Conservation (phyloP, 139 green algal genomes). For the Yamagishiella unicocca region DNA sequence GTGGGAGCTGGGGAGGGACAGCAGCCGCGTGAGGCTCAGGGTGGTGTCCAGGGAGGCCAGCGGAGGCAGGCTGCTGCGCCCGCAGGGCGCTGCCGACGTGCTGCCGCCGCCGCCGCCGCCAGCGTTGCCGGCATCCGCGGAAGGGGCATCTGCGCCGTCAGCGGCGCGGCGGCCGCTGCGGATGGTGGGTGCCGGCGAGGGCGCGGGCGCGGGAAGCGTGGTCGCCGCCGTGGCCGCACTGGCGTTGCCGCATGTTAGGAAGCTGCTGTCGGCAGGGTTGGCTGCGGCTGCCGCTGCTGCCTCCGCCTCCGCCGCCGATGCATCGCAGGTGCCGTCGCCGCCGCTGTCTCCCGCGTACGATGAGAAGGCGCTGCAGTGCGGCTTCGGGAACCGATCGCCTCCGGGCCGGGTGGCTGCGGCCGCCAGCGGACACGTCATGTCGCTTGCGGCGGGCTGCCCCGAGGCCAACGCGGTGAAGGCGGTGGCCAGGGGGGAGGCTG, state of each 20-base stretch:
- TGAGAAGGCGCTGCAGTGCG: slow-evolving; percentile 6
- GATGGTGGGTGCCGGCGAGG: background rate
- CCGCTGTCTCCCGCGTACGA: background rate
- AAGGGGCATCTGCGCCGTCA: background rate
- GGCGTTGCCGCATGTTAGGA: background rate
- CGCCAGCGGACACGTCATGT: background rate
- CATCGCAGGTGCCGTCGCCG: background rate
- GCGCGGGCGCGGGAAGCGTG: background rate
- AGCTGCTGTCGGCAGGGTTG: background rate
- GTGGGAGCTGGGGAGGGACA: background rate
- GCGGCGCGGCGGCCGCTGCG: background rate
- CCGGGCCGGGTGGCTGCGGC: background rate
- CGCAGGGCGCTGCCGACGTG: background rate
- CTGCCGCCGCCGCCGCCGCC: background rate
- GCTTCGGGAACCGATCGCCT: background rate
- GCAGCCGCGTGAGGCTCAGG: slow-evolving; percentile 5
- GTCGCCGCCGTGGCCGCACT: background rate
- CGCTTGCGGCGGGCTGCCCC: background rate
- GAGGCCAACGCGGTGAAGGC: no score
- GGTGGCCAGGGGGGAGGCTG: no score
- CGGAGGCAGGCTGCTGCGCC: background rate
- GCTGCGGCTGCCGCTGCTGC: background rate
- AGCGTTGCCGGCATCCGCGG: background rate
- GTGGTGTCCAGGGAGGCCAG: slow-evolving; percentile 13
- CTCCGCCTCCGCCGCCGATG: background rate